Conservation (phyloP, 2,329 filamentous ascomycete genomes). For the Aureobasidium pullulans region DNA sequence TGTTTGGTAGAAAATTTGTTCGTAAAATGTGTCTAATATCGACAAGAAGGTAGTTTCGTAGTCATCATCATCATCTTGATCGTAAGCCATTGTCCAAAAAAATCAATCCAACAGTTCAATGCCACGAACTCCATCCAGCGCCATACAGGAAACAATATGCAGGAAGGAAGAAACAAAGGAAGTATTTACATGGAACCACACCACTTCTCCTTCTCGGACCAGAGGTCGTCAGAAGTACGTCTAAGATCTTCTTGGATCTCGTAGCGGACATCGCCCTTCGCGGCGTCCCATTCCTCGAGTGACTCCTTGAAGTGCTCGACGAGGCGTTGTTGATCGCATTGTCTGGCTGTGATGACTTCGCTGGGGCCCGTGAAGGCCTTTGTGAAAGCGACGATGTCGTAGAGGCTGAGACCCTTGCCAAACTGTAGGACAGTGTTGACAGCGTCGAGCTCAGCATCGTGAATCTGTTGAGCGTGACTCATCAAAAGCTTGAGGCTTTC, state of each 20-base stretch:
- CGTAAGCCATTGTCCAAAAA: slow-evolving; percentile 5
- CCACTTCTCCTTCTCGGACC: slow-evolving; percentile 11
- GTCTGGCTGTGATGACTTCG: slow-evolving; percentile 4
- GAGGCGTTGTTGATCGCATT: slow-evolving; percentile 4
- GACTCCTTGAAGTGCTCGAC: slow-evolving; percentile 10
- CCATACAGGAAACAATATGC: neutral
- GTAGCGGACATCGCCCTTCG: neutral
- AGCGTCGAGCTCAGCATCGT: slow-evolving; percentile 6
- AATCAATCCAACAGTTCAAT: neutral
- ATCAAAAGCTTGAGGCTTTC: slow-evolving; percentile 4
- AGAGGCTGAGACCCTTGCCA: slow-evolving; percentile 5
- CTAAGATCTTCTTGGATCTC: slow-evolving; percentile 7
- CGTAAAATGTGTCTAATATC: slow-evolving; percentile 8
- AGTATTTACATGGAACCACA: neutral
- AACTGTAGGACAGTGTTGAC: slow-evolving; percentile 2
- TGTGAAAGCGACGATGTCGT: slow-evolving; percentile 6
- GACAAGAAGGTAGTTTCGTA: slow-evolving; percentile 10
- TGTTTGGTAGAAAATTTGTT: neutral
- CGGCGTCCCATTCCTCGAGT: slow-evolving; percentile 3
- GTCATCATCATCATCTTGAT: slow-evolving; percentile 8
- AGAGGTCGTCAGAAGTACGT: slow-evolving; percentile 1
- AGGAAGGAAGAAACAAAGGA: neutral
- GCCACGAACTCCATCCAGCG: slow-evolving; percentile 3
- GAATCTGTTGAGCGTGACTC: slow-evolving; percentile 6
- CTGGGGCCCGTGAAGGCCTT: slow-evolving; percentile 3